These are phyloP conservation scores for Cucumis variabilis DNA, from an alignment of 331 rosid species.

Conservation along the genomic window DNA sequence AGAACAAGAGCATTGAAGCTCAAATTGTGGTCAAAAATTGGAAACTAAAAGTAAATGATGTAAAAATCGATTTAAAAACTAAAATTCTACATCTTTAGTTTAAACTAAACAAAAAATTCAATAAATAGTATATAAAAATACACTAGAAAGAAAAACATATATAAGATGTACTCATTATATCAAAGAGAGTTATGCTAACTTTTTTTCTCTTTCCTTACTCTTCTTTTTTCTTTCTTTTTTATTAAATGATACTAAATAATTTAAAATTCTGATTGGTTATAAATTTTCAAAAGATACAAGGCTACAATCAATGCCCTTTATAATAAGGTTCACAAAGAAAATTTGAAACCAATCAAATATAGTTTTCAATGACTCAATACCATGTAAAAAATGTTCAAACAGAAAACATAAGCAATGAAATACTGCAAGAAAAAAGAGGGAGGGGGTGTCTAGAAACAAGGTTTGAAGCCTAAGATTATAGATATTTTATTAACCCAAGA, in stretches of 20 bases:
- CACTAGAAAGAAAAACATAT: no score
- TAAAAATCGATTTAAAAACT: no score
- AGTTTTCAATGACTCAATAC: not conserved
- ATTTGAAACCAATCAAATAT: not conserved
- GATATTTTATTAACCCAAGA: conserved; percentile 78
- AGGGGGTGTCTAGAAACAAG: not conserved
- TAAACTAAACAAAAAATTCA: no score
- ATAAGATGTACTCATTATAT: no score
- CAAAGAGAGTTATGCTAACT: no score
- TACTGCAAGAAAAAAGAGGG: not conserved
- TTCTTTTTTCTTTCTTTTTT: not conserved
- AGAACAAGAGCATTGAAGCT: no score
- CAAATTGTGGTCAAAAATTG: no score
- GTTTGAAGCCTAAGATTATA: conserved; percentile 69
- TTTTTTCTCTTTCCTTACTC: no score
- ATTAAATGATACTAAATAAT: not conserved
- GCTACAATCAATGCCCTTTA: not conserved
- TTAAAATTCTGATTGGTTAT: not conserved
- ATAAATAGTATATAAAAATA: no score
- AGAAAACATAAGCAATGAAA: not conserved
- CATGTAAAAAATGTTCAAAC: not conserved
- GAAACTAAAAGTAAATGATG: no score
- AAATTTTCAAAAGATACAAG: not conserved
- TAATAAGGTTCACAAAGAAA: not conserved
- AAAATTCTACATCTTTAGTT: no score